A percentile compares a stretch with the other conserved stretches of the same genome.
Conservation (phyloP, 2,329 filamentous ascomycete genomes). For the Beauveria pseudobassiana region DNA sequence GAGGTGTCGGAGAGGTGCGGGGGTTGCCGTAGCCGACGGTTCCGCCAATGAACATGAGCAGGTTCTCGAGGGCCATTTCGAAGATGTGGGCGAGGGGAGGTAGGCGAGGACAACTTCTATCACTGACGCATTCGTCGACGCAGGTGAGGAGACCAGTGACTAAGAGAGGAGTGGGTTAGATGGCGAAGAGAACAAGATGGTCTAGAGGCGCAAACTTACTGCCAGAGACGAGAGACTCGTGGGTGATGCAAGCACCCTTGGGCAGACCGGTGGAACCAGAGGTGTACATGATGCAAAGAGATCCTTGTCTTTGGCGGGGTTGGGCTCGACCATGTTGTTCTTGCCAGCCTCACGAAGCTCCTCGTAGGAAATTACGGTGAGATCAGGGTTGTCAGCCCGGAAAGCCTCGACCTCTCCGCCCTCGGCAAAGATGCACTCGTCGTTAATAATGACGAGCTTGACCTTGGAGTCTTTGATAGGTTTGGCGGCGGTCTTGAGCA, state of each 20-base stretch:
- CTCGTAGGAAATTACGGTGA: conserved; percentile 46
- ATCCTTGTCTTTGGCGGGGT: conserved; percentile 66
- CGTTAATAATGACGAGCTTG: conserved; percentile 57
- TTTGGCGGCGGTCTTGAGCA: conserved; percentile 53
- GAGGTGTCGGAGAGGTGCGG: conserved; percentile 81
- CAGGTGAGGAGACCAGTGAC: conserved; percentile 75
- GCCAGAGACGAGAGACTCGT: conserved; percentile 72
- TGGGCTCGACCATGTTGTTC: conserved; percentile 62
- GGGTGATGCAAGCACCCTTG: conserved; percentile 80
- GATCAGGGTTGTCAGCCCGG: conserved; percentile 45
- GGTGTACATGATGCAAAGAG: conserved; percentile 79
- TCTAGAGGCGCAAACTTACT: conserved; percentile 31
- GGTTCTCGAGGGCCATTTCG: conserved; percentile 92
- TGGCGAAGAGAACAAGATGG: background rate
- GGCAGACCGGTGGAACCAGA: conserved; percentile 84
- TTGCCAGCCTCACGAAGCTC: conserved; percentile 52
- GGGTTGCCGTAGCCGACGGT: conserved; percentile 91
- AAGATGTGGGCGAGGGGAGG: conserved; percentile 89
- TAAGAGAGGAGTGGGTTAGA: conserved; percentile 17
- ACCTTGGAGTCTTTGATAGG: conserved; percentile 51
- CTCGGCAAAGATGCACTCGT: conserved; percentile 44
- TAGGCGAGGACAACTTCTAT: conserved; percentile 79
- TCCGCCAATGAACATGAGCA: conserved; percentile 80
- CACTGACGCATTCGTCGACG: conserved; percentile 70
- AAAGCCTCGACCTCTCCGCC: conserved; percentile 46